A percentile compares a stretch with the other conserved stretches of the same genome.
Conservation (phyloP, 2,329 filamentous ascomycete species). For the Epichloe hybrida region DNA sequence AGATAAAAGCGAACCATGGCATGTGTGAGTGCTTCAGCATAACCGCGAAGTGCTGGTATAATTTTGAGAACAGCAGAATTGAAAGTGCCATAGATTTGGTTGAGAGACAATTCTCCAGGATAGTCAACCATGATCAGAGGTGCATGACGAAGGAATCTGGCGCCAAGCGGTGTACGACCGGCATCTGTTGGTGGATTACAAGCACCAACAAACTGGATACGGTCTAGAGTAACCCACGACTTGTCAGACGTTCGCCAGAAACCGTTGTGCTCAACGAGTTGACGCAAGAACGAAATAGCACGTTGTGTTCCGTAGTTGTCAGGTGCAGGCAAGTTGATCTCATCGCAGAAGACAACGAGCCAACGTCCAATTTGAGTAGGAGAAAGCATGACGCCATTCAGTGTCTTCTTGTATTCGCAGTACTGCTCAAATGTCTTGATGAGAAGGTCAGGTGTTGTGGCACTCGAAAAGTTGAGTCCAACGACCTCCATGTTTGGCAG, state of each 20-base stretch:
- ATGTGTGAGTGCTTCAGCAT: constrained; percentile 84
- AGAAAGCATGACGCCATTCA: constrained; percentile 90
- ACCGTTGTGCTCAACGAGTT: constrained; percentile 95
- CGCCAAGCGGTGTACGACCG: constrained; percentile 85
- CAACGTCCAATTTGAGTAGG: constrained; percentile 94
- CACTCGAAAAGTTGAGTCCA: constrained; percentile 97
- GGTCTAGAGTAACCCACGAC: constrained; percentile 92
- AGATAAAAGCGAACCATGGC: constrained; percentile 97
- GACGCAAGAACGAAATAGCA: constrained; percentile 91
- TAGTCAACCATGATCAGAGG: constrained; percentile 99
- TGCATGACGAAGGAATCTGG: constrained; percentile 87
- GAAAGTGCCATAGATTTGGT: constrained; percentile 98
- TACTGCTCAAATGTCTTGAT: constrained; percentile 99
- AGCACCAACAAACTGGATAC: constrained; percentile 96
- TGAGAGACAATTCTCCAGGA: constrained; percentile 83
- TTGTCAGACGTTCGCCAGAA: constrained; percentile 98
- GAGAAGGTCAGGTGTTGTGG: constrained; percentile 90
- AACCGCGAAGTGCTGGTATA: constrained; percentile 84
- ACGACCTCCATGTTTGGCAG: constrained; percentile 98
- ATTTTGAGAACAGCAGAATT: constrained; percentile 95
- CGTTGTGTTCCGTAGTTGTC: constrained; percentile 97
- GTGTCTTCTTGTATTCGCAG: constrained; percentile 97
- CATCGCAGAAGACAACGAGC: constrained; percentile 97
- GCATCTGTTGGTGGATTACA: constrained; percentile 98
- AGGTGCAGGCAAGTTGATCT: constrained; percentile 96